Evolutionary conservation across 2,329 filamentous ascomycete species (phyloP).

Genomic region (Fusarium redolens): DNA sequence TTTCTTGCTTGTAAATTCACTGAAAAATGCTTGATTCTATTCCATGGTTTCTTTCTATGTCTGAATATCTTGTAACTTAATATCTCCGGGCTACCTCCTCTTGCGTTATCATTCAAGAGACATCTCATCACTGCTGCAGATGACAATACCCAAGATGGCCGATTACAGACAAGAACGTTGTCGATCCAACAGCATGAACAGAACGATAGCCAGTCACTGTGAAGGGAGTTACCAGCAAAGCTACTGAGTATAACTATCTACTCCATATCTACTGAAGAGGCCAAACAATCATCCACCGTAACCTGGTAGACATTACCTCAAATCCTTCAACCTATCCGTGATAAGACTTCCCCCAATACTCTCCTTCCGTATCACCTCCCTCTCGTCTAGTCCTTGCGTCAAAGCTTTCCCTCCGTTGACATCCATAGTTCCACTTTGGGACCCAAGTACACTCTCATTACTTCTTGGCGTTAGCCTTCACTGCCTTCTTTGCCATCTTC

Average conservation of each 20-base stretch:
- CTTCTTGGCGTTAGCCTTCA: neutral
- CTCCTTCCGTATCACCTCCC: neutral
- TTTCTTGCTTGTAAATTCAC: rapidly evolving
- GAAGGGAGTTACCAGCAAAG: rapidly evolving
- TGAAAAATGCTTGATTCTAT: rapidly evolving
- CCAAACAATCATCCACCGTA: rapidly evolving
- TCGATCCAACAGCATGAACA: rapidly evolving
- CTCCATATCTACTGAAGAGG: neutral
- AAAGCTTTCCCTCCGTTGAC: too few relatives aligned
- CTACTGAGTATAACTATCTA: neutral
- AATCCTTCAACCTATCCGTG: neutral
- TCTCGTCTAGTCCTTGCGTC: neutral
- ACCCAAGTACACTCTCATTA: neutral
- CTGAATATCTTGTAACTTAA: too few relatives aligned
- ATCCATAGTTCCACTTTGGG: rapidly evolving
- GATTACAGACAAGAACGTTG: rapidly evolving
- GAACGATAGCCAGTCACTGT: neutral
- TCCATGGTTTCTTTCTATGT: rapidly evolving
- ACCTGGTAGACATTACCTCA: neutral
- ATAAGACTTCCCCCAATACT: rapidly evolving
- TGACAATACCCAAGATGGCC: rapidly evolving
- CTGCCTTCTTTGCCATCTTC: neutral
- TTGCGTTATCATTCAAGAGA: neutral
- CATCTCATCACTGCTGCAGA: neutral
- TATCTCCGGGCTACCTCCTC: rapidly evolving